Evolutionary conservation across 2,329 filamentous ascomycete species (phyloP).

Genomic region (Aaosphaeria arxii): DNA sequence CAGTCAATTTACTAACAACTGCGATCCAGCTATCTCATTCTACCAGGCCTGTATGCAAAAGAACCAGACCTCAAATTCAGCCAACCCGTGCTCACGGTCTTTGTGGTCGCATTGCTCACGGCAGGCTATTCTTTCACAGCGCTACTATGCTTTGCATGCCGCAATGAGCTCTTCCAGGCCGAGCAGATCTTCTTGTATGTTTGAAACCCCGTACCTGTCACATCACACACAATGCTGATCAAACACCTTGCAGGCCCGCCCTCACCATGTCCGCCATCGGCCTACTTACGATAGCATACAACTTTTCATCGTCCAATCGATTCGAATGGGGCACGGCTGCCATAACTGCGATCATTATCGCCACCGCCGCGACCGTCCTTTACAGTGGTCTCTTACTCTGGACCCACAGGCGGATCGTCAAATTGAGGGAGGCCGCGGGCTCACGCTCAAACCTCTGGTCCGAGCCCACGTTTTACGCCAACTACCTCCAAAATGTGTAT

Average conservation of each 20-base stretch:
- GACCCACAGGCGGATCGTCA: constrained; percentile 40
- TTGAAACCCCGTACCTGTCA: not conserved
- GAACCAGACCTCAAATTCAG: constrained; percentile 39
- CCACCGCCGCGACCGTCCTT: constrained; percentile 36
- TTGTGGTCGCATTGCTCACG: constrained; percentile 46
- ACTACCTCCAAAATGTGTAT: constrained; percentile 48
- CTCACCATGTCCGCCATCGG: constrained; percentile 46
- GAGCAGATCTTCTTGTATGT: constrained; percentile 47
- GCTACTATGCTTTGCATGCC: constrained; percentile 47
- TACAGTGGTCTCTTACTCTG: constrained; percentile 44
- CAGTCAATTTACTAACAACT: not conserved
- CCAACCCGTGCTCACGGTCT: constrained; percentile 40
- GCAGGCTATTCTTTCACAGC: constrained; percentile 49
- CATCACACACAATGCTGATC: not conserved
- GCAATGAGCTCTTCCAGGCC: constrained; percentile 45
- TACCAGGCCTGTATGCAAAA: constrained; percentile 46
- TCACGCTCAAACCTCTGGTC: constrained; percentile 28
- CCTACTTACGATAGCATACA: constrained; percentile 48
- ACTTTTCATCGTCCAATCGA: constrained; percentile 41
- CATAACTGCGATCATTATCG: constrained; percentile 42
- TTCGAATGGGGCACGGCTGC: constrained; percentile 45
- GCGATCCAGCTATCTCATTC: constrained; percentile 44
- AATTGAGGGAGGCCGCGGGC: constrained; percentile 19
- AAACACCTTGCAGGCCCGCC: constrained; percentile 26
- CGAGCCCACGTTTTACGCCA: constrained; percentile 41